Evolutionary conservation across 495 filamentous ascomycete species (phyloP).

Genomic region (Letharia lupina): DNA sequence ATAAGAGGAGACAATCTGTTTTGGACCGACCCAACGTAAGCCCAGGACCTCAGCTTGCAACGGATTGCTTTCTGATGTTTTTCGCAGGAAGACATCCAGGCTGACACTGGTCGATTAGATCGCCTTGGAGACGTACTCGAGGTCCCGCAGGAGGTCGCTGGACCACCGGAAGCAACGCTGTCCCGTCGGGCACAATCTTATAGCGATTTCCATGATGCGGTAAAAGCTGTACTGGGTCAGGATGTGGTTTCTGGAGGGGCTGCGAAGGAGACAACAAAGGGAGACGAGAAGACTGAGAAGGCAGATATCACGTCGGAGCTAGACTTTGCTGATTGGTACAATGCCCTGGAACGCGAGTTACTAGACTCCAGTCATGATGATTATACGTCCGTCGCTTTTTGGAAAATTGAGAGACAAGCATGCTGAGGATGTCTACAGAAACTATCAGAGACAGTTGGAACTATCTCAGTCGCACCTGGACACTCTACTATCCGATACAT

Average conservation of each 20-base stretch:
- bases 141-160: constrained; percentile 26
- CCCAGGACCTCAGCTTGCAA: constrained; percentile 24
- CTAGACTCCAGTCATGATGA: constrained; percentile 75
- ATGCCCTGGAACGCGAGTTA: constrained; percentile 54
- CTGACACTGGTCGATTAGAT: constrained; percentile 38
- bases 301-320: constrained; percentile 41
- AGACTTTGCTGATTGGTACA: constrained; percentile 55
- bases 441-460: constrained; percentile 70
- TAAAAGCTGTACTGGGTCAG: constrained; percentile 45
- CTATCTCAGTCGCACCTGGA: constrained; percentile 73
- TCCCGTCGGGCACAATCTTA: constrained; percentile 64
- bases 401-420: not conserved
- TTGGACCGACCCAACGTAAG: constrained; percentile 63
- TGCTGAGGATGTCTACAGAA: constrained; percentile 36
- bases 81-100: constrained; percentile 34
- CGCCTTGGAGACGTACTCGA: constrained; percentile 20
- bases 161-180: constrained; percentile 55
- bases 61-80: constrained; percentile 31
- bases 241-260: constrained; percentile 29
- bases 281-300: constrained; percentile 32
- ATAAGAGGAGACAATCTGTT: constrained; percentile 54
- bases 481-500: constrained; percentile 66
- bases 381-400: constrained; percentile 56
- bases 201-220: constrained; percentile 61
- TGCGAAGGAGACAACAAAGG: constrained; percentile 18